Evolutionary conservation across 2,329 filamentous ascomycete species (phyloP).

Genomic region (Epichloe uncinata): DNA sequence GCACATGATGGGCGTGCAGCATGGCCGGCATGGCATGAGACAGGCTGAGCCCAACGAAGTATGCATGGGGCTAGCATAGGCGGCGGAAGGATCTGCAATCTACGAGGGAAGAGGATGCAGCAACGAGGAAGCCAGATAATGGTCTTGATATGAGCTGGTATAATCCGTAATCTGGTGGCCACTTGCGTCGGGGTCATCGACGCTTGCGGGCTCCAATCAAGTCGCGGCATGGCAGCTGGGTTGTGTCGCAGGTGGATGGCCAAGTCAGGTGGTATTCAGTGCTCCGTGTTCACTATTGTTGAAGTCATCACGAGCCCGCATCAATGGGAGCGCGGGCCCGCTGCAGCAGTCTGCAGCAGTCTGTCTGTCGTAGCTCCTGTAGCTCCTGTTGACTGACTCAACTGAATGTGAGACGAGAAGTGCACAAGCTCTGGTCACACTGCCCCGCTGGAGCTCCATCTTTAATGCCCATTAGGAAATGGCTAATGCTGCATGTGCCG

Average conservation of each 20-base stretch:
- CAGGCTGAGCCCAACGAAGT: not conserved
- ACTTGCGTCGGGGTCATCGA: not conserved
- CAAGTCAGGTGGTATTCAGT: not conserved
- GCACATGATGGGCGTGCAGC: constrained; percentile 2
- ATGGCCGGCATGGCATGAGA: not conserved
- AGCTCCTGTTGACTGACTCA: no score
- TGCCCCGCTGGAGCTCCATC: no score
- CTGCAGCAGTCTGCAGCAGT: no score
- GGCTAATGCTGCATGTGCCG: not conserved
- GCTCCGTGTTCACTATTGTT: not conserved
- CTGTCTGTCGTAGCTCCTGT: no score
- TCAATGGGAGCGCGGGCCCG: no score
- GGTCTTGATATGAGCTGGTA: not conserved
- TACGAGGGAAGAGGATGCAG: no score
- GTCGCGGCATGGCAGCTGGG: not conserved
- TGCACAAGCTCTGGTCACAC: no score
- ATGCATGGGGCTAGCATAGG: not conserved
- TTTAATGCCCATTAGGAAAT: no score
- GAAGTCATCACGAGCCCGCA: not conserved
- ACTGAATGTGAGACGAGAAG: no score
- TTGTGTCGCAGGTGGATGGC: not conserved
- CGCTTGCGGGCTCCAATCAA: not conserved
- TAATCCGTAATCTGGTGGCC: not conserved
- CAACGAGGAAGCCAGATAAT: not conserved
- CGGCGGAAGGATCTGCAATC: not conserved